A percentile compares a stretch with the other conserved stretches of the same genome.
phyloP scores from a whole-genome alignment of 2,329 filamentous ascomycete species.

The Colletotrichum sp. region DNA sequence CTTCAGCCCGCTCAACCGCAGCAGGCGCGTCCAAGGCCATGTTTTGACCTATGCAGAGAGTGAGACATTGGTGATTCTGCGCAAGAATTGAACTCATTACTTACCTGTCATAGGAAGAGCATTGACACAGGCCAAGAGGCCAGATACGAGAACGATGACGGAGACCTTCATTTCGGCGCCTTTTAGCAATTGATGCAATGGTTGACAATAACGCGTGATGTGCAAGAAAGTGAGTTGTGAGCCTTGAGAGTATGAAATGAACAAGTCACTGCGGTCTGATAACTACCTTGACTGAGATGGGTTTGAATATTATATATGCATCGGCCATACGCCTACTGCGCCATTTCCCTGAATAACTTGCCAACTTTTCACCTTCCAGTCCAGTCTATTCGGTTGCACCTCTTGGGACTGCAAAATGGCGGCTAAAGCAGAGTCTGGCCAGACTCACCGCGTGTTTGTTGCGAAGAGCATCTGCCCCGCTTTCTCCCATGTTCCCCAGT shows the following conservation, averaged over 20 bases:
- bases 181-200: background rate
- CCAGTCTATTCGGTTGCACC: fast-evolving
- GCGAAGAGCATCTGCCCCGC: background rate
- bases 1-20: background rate
- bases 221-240: background rate
- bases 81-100: background rate
- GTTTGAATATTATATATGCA: background rate
- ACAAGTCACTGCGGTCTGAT: background rate
- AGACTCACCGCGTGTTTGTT: background rate
- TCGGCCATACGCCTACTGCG: fast-evolving
- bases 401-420: background rate
- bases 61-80: fast-evolving
- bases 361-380: fast-evolving
- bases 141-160: background rate
- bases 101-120: background rate
- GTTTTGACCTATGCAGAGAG: fast-evolving
- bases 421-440: background rate
- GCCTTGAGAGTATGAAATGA: background rate
- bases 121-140: background rate
- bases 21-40: fast-evolving
- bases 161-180: background rate
- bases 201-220: fast-evolving
- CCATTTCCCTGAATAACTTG: background rate
- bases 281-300: background rate
- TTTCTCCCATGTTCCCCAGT: background rate